phyloP scores from a whole-genome alignment of 129 eudicot species.

The Helianthus annuus region DNA sequence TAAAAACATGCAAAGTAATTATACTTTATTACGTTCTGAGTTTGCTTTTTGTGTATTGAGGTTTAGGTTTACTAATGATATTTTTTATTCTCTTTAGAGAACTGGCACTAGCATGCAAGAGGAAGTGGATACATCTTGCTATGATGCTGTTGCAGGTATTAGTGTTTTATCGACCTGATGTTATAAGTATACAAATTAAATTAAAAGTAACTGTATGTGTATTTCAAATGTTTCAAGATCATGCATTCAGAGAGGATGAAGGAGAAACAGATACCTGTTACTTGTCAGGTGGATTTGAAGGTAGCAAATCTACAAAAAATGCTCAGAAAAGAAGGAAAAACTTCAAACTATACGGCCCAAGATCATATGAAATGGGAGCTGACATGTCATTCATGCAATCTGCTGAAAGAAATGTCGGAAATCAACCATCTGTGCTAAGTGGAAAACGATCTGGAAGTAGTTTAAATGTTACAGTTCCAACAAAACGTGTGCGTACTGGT shows the following conservation, averaged over 20 bases:
- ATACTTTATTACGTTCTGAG: background rate
- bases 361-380: constrained; percentile 58
- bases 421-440: constrained; percentile 47
- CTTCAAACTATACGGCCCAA: constrained; percentile 47
- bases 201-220: constrained; percentile 21
- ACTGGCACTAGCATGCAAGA: constrained; percentile 63
- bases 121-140: constrained; percentile 76
- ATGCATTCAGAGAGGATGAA: constrained; percentile 82
- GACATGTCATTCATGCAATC: constrained; percentile 46
- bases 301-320: constrained; percentile 53
- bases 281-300: constrained; percentile 56
- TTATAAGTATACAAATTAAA: background rate
- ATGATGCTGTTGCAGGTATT: constrained; percentile 76
- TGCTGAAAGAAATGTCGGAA: constrained; percentile 52
- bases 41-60: constrained; percentile 1
- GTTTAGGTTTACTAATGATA: constrained; percentile 6
- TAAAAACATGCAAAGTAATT: constrained; percentile 27
- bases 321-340: constrained; percentile 61
- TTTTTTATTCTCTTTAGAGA: constrained; percentile 44
- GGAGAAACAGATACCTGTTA: constrained; percentile 71
- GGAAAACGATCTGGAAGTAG: constrained; percentile 72
- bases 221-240: constrained; percentile 50
- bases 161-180: background rate
- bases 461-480: constrained; percentile 76
- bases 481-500: constrained; percentile 91